phyloP scores from a whole-genome alignment of 2,329 filamentous ascomycete species.

The Verticillium tricorpus region DNA sequence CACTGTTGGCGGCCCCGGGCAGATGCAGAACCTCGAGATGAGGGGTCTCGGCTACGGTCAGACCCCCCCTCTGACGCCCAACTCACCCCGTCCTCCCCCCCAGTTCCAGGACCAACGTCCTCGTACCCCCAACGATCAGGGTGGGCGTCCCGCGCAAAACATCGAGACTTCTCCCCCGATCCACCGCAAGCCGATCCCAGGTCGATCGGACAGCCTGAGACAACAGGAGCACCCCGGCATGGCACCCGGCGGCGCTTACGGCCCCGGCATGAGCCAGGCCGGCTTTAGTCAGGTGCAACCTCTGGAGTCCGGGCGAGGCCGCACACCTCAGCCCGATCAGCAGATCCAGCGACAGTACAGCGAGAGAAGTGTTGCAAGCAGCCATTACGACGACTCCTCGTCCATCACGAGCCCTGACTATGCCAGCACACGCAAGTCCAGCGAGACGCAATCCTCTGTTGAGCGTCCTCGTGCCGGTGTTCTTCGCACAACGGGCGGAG shows the following conservation, averaged over 20 bases:
- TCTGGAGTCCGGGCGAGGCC: slow-evolving; percentile 17
- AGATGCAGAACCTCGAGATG: slow-evolving; percentile 12
- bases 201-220: slow-evolving; percentile 25
- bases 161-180: slow-evolving; percentile 39
- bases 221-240: slow-evolving; percentile 7
- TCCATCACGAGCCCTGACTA: slow-evolving; percentile 71
- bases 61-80: slow-evolving; percentile 17
- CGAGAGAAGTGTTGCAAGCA: slow-evolving; percentile 35
- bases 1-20: slow-evolving; percentile 7
- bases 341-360: slow-evolving; percentile 30
- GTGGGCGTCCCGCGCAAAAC: slow-evolving; percentile 1
- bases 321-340: slow-evolving; percentile 13
- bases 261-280: slow-evolving; percentile 40
- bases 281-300: slow-evolving; percentile 43
- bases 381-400: slow-evolving; percentile 57
- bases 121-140: not conserved
- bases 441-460: slow-evolving; percentile 40
- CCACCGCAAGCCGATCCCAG: slow-evolving; percentile 47
- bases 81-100: slow-evolving; percentile 6
- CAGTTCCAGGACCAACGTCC: slow-evolving; percentile 2
- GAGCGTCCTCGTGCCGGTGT: slow-evolving; percentile 74
- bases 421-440: slow-evolving; percentile 62
- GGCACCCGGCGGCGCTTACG: slow-evolving; percentile 2
- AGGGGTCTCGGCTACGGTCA: slow-evolving; percentile 21
- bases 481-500: slow-evolving; percentile 63